phyloP scores from a whole-genome alignment of 257 asterid species.

The Gentiana macrophylla region DNA sequence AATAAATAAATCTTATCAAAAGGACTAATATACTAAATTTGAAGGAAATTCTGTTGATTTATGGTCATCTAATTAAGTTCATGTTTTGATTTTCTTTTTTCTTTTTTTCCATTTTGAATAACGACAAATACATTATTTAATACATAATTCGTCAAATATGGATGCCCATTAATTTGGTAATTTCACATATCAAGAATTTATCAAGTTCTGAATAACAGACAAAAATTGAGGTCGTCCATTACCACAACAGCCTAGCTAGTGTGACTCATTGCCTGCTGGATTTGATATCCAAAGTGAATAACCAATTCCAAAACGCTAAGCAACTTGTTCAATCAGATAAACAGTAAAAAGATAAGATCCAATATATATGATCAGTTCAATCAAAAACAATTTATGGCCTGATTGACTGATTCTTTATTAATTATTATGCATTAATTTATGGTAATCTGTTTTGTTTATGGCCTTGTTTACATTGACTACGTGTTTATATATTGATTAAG shows the following conservation, averaged over 20 bases:
- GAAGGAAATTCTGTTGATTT: too few species aligned
- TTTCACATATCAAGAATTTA: neutral
- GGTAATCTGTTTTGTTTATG: too few species aligned
- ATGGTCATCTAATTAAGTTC: too few species aligned
- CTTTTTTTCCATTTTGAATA: slow-evolving; percentile 14
- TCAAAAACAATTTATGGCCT: neutral
- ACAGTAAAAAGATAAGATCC: neutral
- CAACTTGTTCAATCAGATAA: slow-evolving; percentile 2
- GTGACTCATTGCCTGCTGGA: neutral
- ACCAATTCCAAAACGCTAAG: neutral
- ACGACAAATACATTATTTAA: neutral
- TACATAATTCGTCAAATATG: too few species aligned
- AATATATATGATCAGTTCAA: too few species aligned
- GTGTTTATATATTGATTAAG: too few species aligned
- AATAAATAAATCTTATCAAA: too few species aligned
- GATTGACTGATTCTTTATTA: neutral
- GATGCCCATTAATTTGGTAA: too few species aligned
- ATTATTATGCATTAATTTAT: neutral
- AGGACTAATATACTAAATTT: too few species aligned
- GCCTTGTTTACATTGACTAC: too few species aligned
- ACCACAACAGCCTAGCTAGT: neutral
- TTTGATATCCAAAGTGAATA: neutral
- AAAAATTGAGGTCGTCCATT: slow-evolving; percentile 5
- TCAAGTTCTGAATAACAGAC: slow-evolving; percentile 7
- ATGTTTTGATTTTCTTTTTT: neutral